Conservation (phyloP, 1,139 yeast species). For the Kurtzmaniella quercitrusa region DNA sequence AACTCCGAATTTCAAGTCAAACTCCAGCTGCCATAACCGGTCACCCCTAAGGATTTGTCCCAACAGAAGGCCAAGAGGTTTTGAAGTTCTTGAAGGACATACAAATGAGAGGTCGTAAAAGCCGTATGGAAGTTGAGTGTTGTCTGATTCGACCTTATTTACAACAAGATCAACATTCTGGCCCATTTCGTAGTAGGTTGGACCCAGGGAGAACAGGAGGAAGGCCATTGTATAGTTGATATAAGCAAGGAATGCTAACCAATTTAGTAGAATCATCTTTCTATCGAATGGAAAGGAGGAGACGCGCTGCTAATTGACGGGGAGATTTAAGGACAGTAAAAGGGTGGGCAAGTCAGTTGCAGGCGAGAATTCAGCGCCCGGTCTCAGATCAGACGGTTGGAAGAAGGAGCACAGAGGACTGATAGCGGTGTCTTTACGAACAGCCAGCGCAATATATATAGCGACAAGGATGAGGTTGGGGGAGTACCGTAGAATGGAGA, state of each 20-base stretch:
- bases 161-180: slow-evolving; percentile 68
- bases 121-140: slow-evolving; percentile 73
- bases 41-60: slow-evolving; percentile 83
- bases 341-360: not conserved
- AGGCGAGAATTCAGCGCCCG: too few relatives aligned
- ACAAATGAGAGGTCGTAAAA: slow-evolving; percentile 78
- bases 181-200: slow-evolving; percentile 38
- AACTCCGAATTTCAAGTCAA: slow-evolving; percentile 53
- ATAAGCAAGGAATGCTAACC: not conserved
- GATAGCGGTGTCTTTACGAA: too few relatives aligned
- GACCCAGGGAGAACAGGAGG: slow-evolving; percentile 8
- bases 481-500: not conserved
- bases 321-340: not conserved
- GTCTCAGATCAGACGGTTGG: too few relatives aligned
- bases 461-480: not conserved
- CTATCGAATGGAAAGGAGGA: not conserved
- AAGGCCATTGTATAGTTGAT: not conserved
- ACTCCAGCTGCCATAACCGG: slow-evolving; percentile 71
- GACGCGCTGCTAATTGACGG: not conserved
- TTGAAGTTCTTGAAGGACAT: slow-evolving; percentile 59
- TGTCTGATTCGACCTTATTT: slow-evolving; percentile 74
- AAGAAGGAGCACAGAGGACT: too few relatives aligned
- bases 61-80: slow-evolving; percentile 63
- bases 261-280: not conserved
- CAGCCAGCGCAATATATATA: not conserved